Conservation (phyloP, 1,284 basidiomycete genomes). For the Ustilago esculenta region DNA sequence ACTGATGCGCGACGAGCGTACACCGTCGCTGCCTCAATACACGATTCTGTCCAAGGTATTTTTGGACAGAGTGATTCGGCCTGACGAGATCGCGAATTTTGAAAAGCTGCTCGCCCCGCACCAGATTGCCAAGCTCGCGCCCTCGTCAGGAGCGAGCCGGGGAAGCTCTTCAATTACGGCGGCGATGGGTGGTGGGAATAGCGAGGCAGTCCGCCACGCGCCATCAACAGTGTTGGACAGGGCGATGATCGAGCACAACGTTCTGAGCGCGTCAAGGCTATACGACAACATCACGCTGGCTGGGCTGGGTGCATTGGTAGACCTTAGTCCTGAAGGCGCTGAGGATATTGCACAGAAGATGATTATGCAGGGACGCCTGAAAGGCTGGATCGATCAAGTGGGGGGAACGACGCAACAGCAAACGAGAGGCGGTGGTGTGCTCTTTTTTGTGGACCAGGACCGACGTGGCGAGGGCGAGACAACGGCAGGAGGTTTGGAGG, state of each 20-base stretch:
- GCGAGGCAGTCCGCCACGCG: slow-evolving; percentile 68
- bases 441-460: slow-evolving; percentile 83
- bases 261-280: slow-evolving; percentile 86
- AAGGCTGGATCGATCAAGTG: slow-evolving; percentile 91
- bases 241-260: slow-evolving; percentile 97
- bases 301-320: slow-evolving; percentile 52
- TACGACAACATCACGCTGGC: slow-evolving; percentile 55
- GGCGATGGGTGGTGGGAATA: background rate
- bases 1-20: slow-evolving; percentile 91
- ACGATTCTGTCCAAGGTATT: slow-evolving; percentile 97
- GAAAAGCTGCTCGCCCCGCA: slow-evolving; percentile 86
- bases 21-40: slow-evolving; percentile 79
- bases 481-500: slow-evolving; percentile 44
- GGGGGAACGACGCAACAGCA: slow-evolving; percentile 7
- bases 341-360: slow-evolving; percentile 94
- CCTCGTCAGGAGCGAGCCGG: slow-evolving; percentile 10
- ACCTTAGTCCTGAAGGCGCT: slow-evolving; percentile 73
- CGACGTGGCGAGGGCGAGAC: slow-evolving; percentile 34
- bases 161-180: slow-evolving; percentile 2
- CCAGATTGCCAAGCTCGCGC: slow-evolving; percentile 86
- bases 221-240: slow-evolving; percentile 95
- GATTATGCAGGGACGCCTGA: slow-evolving; percentile 92
- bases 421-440: slow-evolving; percentile 71
- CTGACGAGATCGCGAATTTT: slow-evolving; percentile 87
- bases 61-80: slow-evolving; percentile 91